Base-by-base conservation (phyloP, 495 filamentous ascomycete genomes). In the Hamigera avellanea region DNA sequence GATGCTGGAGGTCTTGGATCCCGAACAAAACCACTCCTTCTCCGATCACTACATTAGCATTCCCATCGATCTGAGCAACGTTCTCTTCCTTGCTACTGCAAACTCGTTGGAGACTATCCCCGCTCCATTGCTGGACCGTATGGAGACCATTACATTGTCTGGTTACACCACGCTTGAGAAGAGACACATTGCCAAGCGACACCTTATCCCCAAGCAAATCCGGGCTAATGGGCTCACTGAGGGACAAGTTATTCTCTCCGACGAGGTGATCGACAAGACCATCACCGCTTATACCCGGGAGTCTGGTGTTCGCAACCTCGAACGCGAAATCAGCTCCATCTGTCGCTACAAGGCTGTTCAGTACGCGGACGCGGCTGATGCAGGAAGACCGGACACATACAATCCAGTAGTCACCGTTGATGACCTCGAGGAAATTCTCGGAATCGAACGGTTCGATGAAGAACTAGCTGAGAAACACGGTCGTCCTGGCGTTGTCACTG, bases 121-220 rank as follows among this genome's bases (percentile, higher is more conserved):
- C 6, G 70, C 88, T 9, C 86, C 91, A 12, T 66, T 99, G n/a
- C 74, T 96, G 0, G 91, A 99, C 61, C 77, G 91, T 19, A 96
- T 96, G 91, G 91, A 99, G 66, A 91, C 79, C 1, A 88, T 96
- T 35, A 69, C 76, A 37, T 73, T 99, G 17, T 81, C 85, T 9
- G 91, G 93, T 49, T 99, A 99, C 62, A 99, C 91, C 9, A 94
- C 87, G 6, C 70, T 95, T n/a, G 91, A 99, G 68, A 99, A 99
- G 64, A 71, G 83, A 41, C 87, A 95, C 50, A 99, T 99, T 54
- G 89, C 93, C 1, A 78, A 78, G 49, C 83, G 80, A 44, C 93
- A 96, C 54, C 69, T 99, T 15, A 80, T 99, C 10, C 93, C 91
- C 2, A 96, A 96, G 63, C 93, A 96, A 54, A 76, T 95, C 38